Conservation (phyloP, 208 protist species). For the Leishmania major region DNA sequence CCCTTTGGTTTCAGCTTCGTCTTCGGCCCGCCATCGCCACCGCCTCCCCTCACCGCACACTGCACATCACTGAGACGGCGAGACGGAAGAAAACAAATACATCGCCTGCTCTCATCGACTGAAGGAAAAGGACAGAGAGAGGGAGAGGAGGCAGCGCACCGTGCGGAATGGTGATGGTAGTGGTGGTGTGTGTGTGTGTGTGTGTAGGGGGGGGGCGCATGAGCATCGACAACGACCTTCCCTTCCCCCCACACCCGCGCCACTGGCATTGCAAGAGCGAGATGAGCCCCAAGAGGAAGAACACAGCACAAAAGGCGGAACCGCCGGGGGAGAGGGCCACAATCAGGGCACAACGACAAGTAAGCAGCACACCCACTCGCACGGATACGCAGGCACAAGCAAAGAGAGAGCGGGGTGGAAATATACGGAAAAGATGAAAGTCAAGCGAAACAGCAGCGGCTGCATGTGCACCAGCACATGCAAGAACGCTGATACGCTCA, state of each 20-base stretch:
- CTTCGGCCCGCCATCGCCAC: background rate
- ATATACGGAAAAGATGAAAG: background rate
- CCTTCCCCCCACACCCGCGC: too few species aligned
- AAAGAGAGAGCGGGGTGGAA: background rate
- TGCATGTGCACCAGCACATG: background rate
- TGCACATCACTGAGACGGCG: background rate
- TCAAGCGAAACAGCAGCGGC: background rate
- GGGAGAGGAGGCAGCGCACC: background rate
- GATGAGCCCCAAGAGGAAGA: too few species aligned
- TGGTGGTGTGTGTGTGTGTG: too few species aligned
- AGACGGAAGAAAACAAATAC: background rate
- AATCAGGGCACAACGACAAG: constrained; percentile 5
- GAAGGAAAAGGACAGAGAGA: background rate
- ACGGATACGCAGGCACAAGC: background rate
- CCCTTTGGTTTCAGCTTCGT: constrained; percentile 2
- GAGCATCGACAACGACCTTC: too few species aligned
- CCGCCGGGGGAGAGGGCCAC: background rate
- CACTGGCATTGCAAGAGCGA: too few species aligned
- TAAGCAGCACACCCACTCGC: background rate
- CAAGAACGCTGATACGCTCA: background rate
- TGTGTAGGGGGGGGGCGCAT: too few species aligned
- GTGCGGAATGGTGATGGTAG: background rate
- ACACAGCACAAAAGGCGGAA: too few species aligned
- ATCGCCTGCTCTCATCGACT: too few species aligned
- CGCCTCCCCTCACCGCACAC: background rate